phyloP scores from a whole-genome alignment of 345 rosid genomes.

The Ceriops decandra region DNA sequence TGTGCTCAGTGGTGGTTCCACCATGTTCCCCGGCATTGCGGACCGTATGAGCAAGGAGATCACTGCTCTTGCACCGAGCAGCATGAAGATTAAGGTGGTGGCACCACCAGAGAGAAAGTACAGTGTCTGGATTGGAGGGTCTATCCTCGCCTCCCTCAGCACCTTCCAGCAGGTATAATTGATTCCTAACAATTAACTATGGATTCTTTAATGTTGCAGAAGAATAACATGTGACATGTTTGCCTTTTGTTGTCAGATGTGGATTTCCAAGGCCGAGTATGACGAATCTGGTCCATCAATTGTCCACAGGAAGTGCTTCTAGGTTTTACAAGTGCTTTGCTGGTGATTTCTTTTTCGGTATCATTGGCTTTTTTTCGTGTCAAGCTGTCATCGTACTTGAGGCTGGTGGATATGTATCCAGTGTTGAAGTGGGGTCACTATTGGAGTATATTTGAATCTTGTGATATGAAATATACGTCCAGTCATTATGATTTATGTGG shows the following conservation, averaged over 20 bases:
- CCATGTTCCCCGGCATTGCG: slow-evolving; percentile 59
- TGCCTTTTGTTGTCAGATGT: slow-evolving; percentile 33
- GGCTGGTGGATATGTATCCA: slow-evolving; percentile 24
- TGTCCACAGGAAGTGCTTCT: slow-evolving; percentile 59
- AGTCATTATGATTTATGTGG: neutral
- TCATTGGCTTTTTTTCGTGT: slow-evolving; percentile 28
- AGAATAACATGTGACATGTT: slow-evolving; percentile 1
- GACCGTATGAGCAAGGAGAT: slow-evolving; percentile 65
- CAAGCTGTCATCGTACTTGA: slow-evolving; percentile 25
- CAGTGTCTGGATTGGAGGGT: slow-evolving; percentile 72
- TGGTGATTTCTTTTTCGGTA: slow-evolving; percentile 35
- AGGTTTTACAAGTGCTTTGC: slow-evolving; percentile 17
- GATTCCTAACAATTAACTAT: no score
- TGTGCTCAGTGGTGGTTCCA: slow-evolving; percentile 58
- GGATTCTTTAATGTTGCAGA: neutral
- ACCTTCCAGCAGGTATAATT: neutral
- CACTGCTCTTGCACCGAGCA: slow-evolving; percentile 66
- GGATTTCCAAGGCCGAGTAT: slow-evolving; percentile 55
- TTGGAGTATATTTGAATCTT: slow-evolving; percentile 6
- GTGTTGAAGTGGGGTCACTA: slow-evolving; percentile 18
- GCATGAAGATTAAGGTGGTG: slow-evolving; percentile 61
- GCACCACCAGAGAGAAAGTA: slow-evolving; percentile 64
- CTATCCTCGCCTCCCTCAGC: slow-evolving; percentile 2
- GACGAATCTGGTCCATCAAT: slow-evolving; percentile 54
- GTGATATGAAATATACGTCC: neutral